Base-by-base conservation (phyloP, 306 rosid species). In the Vachellia pachyceras region DNA sequence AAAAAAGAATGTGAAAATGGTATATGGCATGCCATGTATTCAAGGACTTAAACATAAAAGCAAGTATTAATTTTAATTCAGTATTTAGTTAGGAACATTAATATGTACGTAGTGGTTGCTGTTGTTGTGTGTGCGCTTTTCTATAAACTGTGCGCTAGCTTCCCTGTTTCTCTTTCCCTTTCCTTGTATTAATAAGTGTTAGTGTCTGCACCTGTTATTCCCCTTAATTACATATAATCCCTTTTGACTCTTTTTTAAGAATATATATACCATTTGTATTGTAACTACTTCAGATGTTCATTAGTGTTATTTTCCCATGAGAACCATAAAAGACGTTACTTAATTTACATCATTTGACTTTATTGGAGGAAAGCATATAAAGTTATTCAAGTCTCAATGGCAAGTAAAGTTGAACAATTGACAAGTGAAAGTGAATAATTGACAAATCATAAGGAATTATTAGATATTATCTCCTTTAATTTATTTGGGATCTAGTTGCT, bases 71-170 rank as follows among this genome's bases (percentile, higher is more conserved):
- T 37, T 29, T 17, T n/a, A 54, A 41, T 20, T 61, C 45, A n/a
- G 52, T 66, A 39, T 39, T 39, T 65, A 20, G 69, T 72, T 86
- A 78, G 82, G 84, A 82, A 81, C n/a, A n/a, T n/a, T n/a, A n/a
- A n/a, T n/a, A n/a, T n/a, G n/a, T n/a, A n/a, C 78, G 64, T 80
- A 81, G 65, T 81, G 81, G 29, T 81, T 74, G 64, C 72, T 37
- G 63, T 9, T 37, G 63, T 9, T 66, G 72, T 83, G 89, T 82
- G 74, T 35, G 67, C 39, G 71, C 52, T 65, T 45, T 69, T 47
- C 80, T 58, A 55, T 55, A 55, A 54, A 55, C 63, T 55, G 63
- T 55, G 63, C 29, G 29, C 63, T 8, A 55, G 63, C 29, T 55
- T 20, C 61, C 18, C 29, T 54, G 61, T 18, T 55, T 55, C 61